phyloP scores from a whole-genome alignment of 2,329 filamentous ascomycete species.

The Epichloe sp. region DNA sequence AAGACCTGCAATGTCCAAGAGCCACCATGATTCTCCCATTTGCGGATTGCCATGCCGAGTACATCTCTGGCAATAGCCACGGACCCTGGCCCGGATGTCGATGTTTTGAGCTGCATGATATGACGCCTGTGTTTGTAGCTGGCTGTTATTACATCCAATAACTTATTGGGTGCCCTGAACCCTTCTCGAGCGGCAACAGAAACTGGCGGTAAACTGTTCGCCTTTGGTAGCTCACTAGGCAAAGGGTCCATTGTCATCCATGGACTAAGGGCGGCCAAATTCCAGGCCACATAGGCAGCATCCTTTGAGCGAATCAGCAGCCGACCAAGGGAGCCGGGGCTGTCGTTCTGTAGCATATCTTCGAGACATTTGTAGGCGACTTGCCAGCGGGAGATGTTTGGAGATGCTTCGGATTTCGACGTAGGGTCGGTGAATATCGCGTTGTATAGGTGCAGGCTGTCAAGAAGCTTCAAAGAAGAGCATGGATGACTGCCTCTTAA shows the following conservation, averaged over 20 bases:
- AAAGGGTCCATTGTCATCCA: constrained; percentile 45
- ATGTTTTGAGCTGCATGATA: constrained; percentile 49
- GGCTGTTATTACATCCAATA: constrained; percentile 53
- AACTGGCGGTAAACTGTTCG: constrained; percentile 34
- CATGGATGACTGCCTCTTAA: constrained; percentile 52
- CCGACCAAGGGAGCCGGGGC: constrained; percentile 34
- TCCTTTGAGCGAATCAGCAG: constrained; percentile 49
- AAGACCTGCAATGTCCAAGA: constrained; percentile 62
- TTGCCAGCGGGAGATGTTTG: constrained; percentile 48
- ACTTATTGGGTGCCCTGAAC: constrained; percentile 65
- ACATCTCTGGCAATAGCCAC: constrained; percentile 42
- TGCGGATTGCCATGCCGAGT: constrained; percentile 61
- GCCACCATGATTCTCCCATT: constrained; percentile 48
- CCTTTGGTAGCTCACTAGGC: constrained; percentile 32
- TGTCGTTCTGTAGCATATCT: constrained; percentile 30
- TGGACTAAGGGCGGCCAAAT: constrained; percentile 60
- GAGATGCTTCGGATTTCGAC: constrained; percentile 34
- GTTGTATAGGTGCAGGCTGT: constrained; percentile 53
- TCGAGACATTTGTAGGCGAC: constrained; percentile 51
- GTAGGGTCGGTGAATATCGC: constrained; percentile 62
- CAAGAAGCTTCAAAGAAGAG: constrained; percentile 49
- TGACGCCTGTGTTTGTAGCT: constrained; percentile 48
- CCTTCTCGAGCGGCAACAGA: constrained; percentile 55
- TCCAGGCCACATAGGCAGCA: constrained; percentile 62
- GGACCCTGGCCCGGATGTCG: constrained; percentile 32